Evolutionary conservation across 2,329 filamentous ascomycete species (phyloP), one percentile per base, ranked within the genome.

Genomic region (Alternaria sp.): DNA sequence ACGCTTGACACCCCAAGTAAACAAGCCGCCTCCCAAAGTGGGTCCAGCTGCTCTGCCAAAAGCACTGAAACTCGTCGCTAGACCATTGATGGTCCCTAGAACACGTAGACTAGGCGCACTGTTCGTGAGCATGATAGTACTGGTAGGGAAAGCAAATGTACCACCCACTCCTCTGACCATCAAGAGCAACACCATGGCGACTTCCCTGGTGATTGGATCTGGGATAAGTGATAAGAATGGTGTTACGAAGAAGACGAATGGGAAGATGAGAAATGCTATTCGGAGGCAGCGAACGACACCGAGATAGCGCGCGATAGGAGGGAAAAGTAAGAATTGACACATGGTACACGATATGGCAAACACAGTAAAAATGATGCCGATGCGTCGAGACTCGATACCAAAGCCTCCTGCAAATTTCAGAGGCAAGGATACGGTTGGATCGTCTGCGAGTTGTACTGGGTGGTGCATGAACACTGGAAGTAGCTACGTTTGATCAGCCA

Each of bases 101-200:
- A 96, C 87, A 43, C 86, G 83, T 16, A 97, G 81, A 55, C 90
- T 93, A 1, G 84, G 80, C 5, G 93, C 93, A 9, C 90, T 92
- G 79, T 97, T 97, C 28, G 94, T 97, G 38, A 98, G 85, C 48
- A 98, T 83, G 68, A 98, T 97, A 6, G 92, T 96, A 26, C 87
- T 90, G 71, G 92, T 95, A 0, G 95, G 94, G 75, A 97, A 97
- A 1, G 91, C 91, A 71, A 97, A 90, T 65, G 96, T 95, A 60
- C 89, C 88, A 39, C 86, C 87, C 55, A 91, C 85, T 9, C 90
- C 89, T 76, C 96, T 96, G 70, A 89, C 68, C 42, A 92, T 78
- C 82, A 97, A 88, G 38, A 96, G 80, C 0, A 79, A 59, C 56
- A 93, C 84, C 51, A 96, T 82, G 5, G 75, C 85, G 1, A 81